phyloP scores from a whole-genome alignment of 345 rosid genomes.

The Litchi chinensis region DNA sequence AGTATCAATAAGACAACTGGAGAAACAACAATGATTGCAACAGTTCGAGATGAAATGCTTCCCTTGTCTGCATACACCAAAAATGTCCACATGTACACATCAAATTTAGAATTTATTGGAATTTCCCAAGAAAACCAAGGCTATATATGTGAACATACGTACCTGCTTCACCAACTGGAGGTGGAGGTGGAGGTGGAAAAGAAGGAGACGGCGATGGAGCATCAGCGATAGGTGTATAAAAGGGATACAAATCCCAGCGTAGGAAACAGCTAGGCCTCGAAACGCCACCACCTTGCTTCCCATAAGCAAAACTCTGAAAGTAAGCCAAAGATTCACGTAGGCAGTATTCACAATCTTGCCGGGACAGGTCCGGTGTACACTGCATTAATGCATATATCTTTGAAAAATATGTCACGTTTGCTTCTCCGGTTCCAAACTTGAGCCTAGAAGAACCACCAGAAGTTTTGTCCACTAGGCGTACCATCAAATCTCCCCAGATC shows the following conservation, averaged over 20 bases:
- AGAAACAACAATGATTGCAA: too few relatives aligned
- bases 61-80: too few relatives aligned
- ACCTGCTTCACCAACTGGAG: too few relatives aligned
- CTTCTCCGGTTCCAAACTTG: constrained; percentile 20
- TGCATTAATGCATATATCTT: constrained; percentile 28
- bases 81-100: too few relatives aligned
- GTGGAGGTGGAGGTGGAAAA: too few relatives aligned
- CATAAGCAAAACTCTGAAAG: constrained; percentile 25
- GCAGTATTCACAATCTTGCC: constrained; percentile 24
- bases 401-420: not conserved
- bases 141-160: too few relatives aligned
- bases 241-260: constrained; percentile 26
- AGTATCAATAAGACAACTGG: too few relatives aligned
- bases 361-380: constrained; percentile 36
- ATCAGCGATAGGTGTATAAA: not conserved
- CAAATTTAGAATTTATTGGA: too few relatives aligned
- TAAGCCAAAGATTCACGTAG: constrained; percentile 5
- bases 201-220: too few relatives aligned
- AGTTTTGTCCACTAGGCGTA: constrained; percentile 14
- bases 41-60: too few relatives aligned
- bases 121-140: too few relatives aligned
- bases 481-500: constrained; percentile 18
- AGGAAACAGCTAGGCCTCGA: constrained; percentile 27
- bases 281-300: constrained; percentile 31
- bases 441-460: constrained; percentile 15